Evolutionary conservation across 768 basidiomycete species (phyloP), one percentile per base, ranked within the genome.

Genomic region (Candolleomyces eurysporus): DNA sequence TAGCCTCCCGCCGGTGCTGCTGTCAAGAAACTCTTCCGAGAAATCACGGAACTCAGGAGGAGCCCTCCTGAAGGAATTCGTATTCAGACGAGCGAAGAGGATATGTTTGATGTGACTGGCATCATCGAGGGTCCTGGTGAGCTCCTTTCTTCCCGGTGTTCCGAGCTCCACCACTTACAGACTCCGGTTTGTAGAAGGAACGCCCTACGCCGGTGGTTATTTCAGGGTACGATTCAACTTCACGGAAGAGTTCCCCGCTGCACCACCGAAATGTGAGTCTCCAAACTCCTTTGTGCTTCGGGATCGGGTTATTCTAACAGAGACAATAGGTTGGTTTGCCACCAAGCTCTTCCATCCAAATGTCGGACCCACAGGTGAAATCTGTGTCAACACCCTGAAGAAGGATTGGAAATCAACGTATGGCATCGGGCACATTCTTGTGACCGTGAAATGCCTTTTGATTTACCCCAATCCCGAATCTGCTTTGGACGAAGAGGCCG

Each of bases 271-370:
- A 79, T 97, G 96, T 96, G 65, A 53, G 85, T 75, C 8, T 66
- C 50, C 1, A 45, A 36, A 16, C n/a, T 48, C 48, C 39, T 6
- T 5, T 36, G 56, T 17, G 48, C 57, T 4, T 36, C 14, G 40
- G 57, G 52, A 11, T 32, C 32, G 19, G n/a, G 5, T 55, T 21
- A 48, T 45, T 21, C 17, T 32, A 14, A 53, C 17, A 42, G 30
- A 39, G 21, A 59, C 61, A 46, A 11, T 65, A 96, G 95, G 96
- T 69, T 89, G 92, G 79, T 91, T 97, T 66, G 78, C 83, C 14
- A 97, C 96, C 54, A 97, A 96, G 79, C 96, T 98, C 60, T 98
- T 98, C 75, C 96, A 98, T 68, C 96, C 96, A 0, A 98, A 98
- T 68, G 94, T 98, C 45, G 96, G 94, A 0, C 81, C 84, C 39